Percentiles rank a stretch among this genome's conserved stretches.
Evolutionary conservation across 1,139 yeast species (phyloP).

Genomic region (Protomyces inundatus): DNA sequence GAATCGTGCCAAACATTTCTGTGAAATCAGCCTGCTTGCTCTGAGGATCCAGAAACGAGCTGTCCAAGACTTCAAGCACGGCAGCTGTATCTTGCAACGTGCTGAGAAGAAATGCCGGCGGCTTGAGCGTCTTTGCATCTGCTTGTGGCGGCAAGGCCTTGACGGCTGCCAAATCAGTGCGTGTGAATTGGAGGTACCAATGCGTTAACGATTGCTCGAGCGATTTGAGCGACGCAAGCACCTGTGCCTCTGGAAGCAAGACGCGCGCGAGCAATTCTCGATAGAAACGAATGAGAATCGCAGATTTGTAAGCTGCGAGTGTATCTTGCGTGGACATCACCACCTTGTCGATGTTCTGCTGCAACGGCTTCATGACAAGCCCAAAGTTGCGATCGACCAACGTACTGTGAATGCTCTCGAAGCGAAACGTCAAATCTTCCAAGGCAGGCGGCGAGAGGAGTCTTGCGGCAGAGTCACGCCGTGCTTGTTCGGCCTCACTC

Average conservation of each 20-base stretch:
- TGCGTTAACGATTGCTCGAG: slow-evolving; percentile 31
- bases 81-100: slow-evolving; percentile 38
- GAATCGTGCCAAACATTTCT: slow-evolving; percentile 37
- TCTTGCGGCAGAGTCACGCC: not conserved
- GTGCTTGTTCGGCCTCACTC: slow-evolving; percentile 36
- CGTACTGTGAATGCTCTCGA: slow-evolving; percentile 10
- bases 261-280: slow-evolving; percentile 59
- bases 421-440: slow-evolving; percentile 3
- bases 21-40: slow-evolving; percentile 35
- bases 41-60: slow-evolving; percentile 36
- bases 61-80: slow-evolving; percentile 39
- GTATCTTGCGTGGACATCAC: slow-evolving; percentile 61
- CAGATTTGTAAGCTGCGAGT: slow-evolving; percentile 52
- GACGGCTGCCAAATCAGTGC: slow-evolving; percentile 20
- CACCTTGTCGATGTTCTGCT: slow-evolving; percentile 56
- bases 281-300: slow-evolving; percentile 62
- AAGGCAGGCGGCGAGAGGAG: not conserved
- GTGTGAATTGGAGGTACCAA: slow-evolving; percentile 27
- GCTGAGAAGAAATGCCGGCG: slow-evolving; percentile 40
- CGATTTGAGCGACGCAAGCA: slow-evolving; percentile 2
- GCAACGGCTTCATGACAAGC: slow-evolving; percentile 17
- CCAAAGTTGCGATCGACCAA: slow-evolving; percentile 11
- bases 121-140: slow-evolving; percentile 35
- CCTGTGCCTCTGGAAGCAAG: slow-evolving; percentile 24
- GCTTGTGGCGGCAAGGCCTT: slow-evolving; percentile 14